Conservation (phyloP, 2,329 filamentous ascomycete species). For the Fusarium longipes region DNA sequence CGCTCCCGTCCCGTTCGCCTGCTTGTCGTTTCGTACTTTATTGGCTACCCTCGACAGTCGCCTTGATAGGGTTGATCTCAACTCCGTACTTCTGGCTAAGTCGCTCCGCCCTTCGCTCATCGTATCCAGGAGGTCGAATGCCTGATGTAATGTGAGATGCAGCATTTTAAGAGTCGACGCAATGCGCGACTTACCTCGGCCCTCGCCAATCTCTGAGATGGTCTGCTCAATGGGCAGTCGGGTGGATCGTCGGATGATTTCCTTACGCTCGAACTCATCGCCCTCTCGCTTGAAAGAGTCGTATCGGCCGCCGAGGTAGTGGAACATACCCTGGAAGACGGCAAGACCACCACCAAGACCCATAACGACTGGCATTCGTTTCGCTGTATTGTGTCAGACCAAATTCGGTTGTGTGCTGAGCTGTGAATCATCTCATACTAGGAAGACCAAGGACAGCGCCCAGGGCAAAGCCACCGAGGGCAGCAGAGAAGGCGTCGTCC, state of each 20-base stretch:
- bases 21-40: constrained; percentile 43
- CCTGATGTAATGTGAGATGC: constrained; percentile 61
- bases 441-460: constrained; percentile 78
- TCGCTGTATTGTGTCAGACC: constrained; percentile 47
- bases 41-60: constrained; percentile 59
- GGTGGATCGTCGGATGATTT: constrained; percentile 77
- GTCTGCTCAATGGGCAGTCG: constrained; percentile 83
- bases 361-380: constrained; percentile 74
- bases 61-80: constrained; percentile 77
- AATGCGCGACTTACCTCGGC: constrained; percentile 72
- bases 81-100: constrained; percentile 90
- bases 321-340: constrained; percentile 70
- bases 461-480: constrained; percentile 79
- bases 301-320: constrained; percentile 74
- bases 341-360: constrained; percentile 72
- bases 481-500: constrained; percentile 81
- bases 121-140: constrained; percentile 83
- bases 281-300: constrained; percentile 65
- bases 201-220: constrained; percentile 83
- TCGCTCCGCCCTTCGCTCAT: constrained; percentile 82
- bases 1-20: constrained; percentile 45
- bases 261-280: constrained; percentile 80
- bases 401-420: constrained; percentile 5
- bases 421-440: constrained; percentile 72
- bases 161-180: background rate